phyloP scores from a whole-genome alignment of 1,139 yeast species.

The Pichia sp. region DNA sequence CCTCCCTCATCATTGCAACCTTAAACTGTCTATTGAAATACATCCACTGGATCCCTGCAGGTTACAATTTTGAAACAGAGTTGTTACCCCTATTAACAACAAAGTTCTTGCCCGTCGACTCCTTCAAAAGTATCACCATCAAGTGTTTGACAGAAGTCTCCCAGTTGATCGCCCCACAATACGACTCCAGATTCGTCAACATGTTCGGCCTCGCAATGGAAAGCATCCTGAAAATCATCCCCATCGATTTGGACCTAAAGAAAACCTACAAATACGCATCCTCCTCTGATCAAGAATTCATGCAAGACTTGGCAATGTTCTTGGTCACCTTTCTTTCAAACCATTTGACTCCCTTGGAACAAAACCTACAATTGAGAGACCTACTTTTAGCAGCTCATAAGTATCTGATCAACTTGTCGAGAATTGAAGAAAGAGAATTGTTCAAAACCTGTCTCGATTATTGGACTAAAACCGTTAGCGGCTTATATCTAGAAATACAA shows the following conservation, averaged over 20 bases:
- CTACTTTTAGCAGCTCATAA: conserved; percentile 63
- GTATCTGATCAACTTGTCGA: conserved; percentile 78
- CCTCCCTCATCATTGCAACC: conserved; percentile 81
- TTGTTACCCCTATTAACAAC: conserved; percentile 65
- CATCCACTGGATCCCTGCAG: conserved; percentile 90
- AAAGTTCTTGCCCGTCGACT: conserved; percentile 73
- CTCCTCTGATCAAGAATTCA: conserved; percentile 84
- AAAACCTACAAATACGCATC: conserved; percentile 70
- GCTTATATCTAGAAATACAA: conserved; percentile 81
- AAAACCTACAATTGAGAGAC: conserved; percentile 52
- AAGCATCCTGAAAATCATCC: conserved; percentile 65
- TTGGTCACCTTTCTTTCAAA: conserved; percentile 77
- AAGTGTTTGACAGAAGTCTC: conserved; percentile 93
- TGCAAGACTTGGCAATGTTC: conserved; percentile 93
- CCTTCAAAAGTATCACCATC: conserved; percentile 77
- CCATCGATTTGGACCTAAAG: conserved; percentile 68
- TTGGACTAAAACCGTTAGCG: conserved; percentile 81
- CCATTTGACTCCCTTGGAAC: conserved; percentile 73
- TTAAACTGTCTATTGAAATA: conserved; percentile 78
- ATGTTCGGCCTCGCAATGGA: conserved; percentile 75
- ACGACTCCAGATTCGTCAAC: conserved; percentile 63
- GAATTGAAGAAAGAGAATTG: conserved; percentile 91
- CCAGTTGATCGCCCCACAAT: conserved; percentile 54
- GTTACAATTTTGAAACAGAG: conserved; percentile 84
- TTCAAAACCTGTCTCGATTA: conserved; percentile 94